Evolutionary conservation across 2,329 filamentous ascomycete species (phyloP).

Genomic region (Lasiodiplodia theobromae): DNA sequence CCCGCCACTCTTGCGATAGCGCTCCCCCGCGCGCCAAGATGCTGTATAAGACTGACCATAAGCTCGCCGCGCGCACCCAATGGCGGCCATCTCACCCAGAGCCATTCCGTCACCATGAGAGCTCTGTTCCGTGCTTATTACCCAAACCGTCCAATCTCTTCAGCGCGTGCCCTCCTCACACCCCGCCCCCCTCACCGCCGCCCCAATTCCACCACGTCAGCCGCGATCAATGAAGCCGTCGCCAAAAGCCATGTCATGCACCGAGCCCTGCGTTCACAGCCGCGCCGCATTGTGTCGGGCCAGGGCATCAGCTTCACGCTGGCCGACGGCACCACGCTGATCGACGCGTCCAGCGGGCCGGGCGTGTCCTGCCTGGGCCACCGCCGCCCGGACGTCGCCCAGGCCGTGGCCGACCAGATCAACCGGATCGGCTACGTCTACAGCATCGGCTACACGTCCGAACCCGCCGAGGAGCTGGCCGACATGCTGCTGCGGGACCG

Average conservation of each 20-base stretch:
- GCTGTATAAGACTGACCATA: slow-evolving; percentile 10
- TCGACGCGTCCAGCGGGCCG: slow-evolving; percentile 33
- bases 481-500: slow-evolving; percentile 19
- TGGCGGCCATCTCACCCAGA: slow-evolving; percentile 1
- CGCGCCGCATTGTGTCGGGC: slow-evolving; percentile 20
- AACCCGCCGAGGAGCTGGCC: slow-evolving; percentile 26
- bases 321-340: slow-evolving; percentile 30
- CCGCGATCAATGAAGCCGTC: slow-evolving; percentile 7
- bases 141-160: neutral
- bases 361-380: slow-evolving; percentile 33
- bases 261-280: slow-evolving; percentile 12
- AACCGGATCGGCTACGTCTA: slow-evolving; percentile 29
- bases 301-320: slow-evolving; percentile 26
- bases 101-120: slow-evolving; percentile 8
- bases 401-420: slow-evolving; percentile 25
- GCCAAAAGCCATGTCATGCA: slow-evolving; percentile 23
- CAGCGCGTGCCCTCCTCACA: neutral
- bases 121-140: neutral
- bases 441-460: slow-evolving; percentile 27
- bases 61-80: slow-evolving; percentile 7
- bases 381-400: slow-evolving; percentile 24
- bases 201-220: neutral
- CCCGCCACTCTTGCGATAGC: neutral
- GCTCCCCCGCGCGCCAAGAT: slow-evolving; percentile 8
- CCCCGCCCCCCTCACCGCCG: neutral